Base-by-base conservation (phyloP, 2,329 filamentous ascomycete genomes). In the Helotiales sp. region DNA sequence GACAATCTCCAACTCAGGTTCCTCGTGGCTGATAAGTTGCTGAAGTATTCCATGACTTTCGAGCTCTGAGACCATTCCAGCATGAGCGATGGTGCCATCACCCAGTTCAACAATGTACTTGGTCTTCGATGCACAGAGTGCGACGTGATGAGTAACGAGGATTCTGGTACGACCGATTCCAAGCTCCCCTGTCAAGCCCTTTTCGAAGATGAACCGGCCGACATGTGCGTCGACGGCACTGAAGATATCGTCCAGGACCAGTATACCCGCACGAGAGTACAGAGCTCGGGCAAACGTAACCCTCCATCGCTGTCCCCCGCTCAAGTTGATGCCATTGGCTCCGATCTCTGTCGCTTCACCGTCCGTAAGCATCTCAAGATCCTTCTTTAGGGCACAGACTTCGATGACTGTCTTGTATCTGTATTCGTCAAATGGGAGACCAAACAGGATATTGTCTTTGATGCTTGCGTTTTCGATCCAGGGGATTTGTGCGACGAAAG, bases 401-500 rank as follows among this genome's bases (percentile, higher is more conserved):
- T 87, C 84, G 7, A 94, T 78, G 0, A 93, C 92, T 72, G 89
- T 87, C 1, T 83, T 80, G 75, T 95, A 96, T 45, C 93, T 86
- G n/a, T 84, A 81, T 65, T 88, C 81, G 63, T 93, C 86, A 32
- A 85, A 86, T 0, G 91, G 91, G 2, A 94, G 80, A 0, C 91
- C 91, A 69, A 95, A 96, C 0, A 93, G 78, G 60, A 96, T 91
- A 72, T 96, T 96, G 52, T 93, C 89, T 64, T 86, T 88, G 69
- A 96, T 89, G 6, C 88, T 91, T 0, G 90, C 91, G 72, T 94
- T 95, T 75, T 95, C 92, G 58, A 96, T 92, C 92, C 92, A 96
- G 0, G 92, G 92, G 7, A 91, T 93, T 75, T 94, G 91, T 2
- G 61, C 57, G 6, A 68, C 90, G 72, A 89, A 95, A 0, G 92